These are phyloP conservation scores for Dichomitus squalens DNA, from an alignment of 1,284 basidiomycete species.

Conservation along the genomic window DNA sequence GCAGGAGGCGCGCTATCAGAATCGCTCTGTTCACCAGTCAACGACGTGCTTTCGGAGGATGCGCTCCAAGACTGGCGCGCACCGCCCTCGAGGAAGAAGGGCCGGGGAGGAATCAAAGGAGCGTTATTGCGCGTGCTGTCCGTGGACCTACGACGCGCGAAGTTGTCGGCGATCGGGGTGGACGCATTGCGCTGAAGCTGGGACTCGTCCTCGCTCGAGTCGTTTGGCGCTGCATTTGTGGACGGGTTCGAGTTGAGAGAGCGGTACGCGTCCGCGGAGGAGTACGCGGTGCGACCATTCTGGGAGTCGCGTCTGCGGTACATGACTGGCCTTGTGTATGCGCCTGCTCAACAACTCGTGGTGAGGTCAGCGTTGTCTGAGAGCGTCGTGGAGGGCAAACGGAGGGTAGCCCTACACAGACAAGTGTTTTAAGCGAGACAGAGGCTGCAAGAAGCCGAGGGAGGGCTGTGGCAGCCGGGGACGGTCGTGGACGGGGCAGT, in stretches of 20 bases:
- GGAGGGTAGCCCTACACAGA: not conserved
- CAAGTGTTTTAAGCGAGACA: not conserved
- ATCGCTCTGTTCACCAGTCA: conserved; percentile 29
- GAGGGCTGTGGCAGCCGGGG: not conserved
- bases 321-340: conserved; percentile 17
- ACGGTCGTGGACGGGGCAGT: conserved; percentile 3
- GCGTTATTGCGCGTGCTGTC: conserved; percentile 4
- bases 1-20: conserved; percentile 27
- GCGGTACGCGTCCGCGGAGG: conserved; percentile 35
- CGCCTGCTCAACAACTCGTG: not conserved
- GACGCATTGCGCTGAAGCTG: conserved; percentile 19
- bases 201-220: conserved; percentile 30
- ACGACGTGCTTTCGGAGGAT: conserved; percentile 20
- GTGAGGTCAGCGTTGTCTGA: not conserved
- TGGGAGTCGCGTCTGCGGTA: conserved; percentile 30
- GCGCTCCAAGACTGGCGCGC: conserved; percentile 29
- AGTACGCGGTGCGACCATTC: conserved; percentile 25
- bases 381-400: not conserved
- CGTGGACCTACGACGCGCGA: conserved; percentile 17
- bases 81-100: conserved; percentile 28
- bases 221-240: conserved; percentile 15
- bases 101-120: conserved; percentile 24
- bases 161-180: conserved; percentile 24
- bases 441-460: not conserved
- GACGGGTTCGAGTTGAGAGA: conserved; percentile 25